phyloP scores from a whole-genome alignment of 257 asterid species.

The Sherardia arvensis region DNA sequence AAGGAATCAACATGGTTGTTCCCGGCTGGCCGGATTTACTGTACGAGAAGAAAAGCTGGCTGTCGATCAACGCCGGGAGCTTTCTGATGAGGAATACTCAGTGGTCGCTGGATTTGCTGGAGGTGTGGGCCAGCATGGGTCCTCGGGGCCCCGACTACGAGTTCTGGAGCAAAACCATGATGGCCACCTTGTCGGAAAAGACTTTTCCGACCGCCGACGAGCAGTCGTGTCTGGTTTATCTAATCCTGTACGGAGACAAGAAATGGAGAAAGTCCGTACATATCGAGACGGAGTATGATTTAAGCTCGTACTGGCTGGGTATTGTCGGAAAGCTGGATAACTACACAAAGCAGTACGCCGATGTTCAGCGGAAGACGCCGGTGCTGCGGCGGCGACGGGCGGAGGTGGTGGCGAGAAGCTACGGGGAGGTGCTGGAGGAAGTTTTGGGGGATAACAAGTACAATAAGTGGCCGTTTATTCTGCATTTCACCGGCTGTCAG shows the following conservation, averaged over 20 bases:
- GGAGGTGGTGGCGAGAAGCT: conserved; percentile 17
- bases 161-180: conserved; percentile 16
- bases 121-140: conserved; percentile 22
- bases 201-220: conserved; percentile 18
- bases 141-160: conserved; percentile 22
- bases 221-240: conserved; percentile 20
- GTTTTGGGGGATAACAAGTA: conserved; percentile 11
- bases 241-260: conserved; percentile 13
- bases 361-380: conserved; percentile 11
- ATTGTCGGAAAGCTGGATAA: conserved; percentile 15
- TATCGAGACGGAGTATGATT: conserved; percentile 23
- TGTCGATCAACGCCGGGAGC: conserved; percentile 8
- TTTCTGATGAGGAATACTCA: conserved; percentile 12
- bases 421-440: conserved; percentile 16
- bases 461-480: conserved; percentile 23
- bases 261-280: conserved; percentile 20
- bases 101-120: conserved; percentile 15
- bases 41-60: conserved; percentile 16
- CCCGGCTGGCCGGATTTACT: conserved; percentile 15
- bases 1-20: conserved; percentile 5
- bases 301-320: conserved; percentile 25
- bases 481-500: conserved; percentile 39
- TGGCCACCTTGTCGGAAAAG: conserved; percentile 21
- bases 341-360: conserved; percentile 8
- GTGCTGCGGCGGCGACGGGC: conserved; percentile 19